Evolutionary conservation across 2,329 filamentous ascomycete genomes (phyloP).

Genomic region (Waltergamsia citrina): DNA sequence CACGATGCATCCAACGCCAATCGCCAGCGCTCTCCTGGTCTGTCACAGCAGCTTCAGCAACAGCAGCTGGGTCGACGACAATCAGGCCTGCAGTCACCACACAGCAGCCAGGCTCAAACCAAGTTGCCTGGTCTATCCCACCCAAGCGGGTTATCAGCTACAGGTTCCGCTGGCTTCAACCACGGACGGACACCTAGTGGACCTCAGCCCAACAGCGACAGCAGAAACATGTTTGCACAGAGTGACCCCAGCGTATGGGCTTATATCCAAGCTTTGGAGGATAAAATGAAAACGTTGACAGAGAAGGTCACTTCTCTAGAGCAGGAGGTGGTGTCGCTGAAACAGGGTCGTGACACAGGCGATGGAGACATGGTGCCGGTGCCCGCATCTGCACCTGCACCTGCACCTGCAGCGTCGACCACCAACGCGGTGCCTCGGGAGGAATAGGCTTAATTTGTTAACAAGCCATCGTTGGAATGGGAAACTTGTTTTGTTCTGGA

Average conservation of each 20-base stretch:
- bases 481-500: no score
- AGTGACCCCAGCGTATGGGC: slow-evolving; percentile 57
- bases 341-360: slow-evolving; percentile 21
- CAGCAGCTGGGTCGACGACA: slow-evolving; percentile 51
- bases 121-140: slow-evolving; percentile 27
- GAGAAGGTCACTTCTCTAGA: slow-evolving; percentile 23
- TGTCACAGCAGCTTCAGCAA: slow-evolving; percentile 55
- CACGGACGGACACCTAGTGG: slow-evolving; percentile 34
- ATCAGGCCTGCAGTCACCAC: slow-evolving; percentile 45
- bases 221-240: slow-evolving; percentile 57
- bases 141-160: slow-evolving; percentile 21
- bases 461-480: no score
- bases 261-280: slow-evolving; percentile 64
- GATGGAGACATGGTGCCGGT: background rate
- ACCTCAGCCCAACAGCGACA: slow-evolving; percentile 44
- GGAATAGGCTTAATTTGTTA: no score
- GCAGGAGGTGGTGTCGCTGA: slow-evolving; percentile 20
- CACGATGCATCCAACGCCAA: slow-evolving; percentile 39
- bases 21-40: slow-evolving; percentile 56
- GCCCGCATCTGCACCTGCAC: no score
- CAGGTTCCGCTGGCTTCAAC: slow-evolving; percentile 11
- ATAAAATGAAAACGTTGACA: slow-evolving; percentile 27
- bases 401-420: no score
- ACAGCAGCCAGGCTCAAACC: slow-evolving; percentile 29
- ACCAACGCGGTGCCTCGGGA: no score